A percentile compares a stretch with the other conserved stretches of the same genome.
phyloP scores from a whole-genome alignment of 768 basidiomycete genomes.

The Nevesoporus exiguus region DNA sequence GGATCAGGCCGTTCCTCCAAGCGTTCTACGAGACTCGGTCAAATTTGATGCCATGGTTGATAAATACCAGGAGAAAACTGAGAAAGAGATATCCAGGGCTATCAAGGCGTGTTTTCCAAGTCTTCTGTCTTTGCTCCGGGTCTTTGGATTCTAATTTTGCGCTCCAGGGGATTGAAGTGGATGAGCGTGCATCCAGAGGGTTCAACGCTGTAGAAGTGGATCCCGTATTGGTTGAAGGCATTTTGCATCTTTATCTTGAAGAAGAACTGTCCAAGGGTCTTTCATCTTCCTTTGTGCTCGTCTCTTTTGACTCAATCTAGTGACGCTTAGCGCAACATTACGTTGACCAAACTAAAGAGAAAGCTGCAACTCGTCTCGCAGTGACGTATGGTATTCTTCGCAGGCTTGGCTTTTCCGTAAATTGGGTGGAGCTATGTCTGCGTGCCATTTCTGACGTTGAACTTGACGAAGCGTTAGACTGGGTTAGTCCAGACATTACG shows the following conservation, averaged over 20 bases:
- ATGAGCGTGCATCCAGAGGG: slow-evolving; percentile 66
- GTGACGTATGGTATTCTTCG: slow-evolving; percentile 79
- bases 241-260: slow-evolving; percentile 51
- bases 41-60: slow-evolving; percentile 56
- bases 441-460: slow-evolving; percentile 59
- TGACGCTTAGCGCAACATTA: slow-evolving; percentile 7
- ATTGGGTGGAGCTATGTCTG: slow-evolving; percentile 69
- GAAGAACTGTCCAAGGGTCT: slow-evolving; percentile 33
- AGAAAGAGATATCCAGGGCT: slow-evolving; percentile 74
- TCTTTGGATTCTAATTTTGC: neutral
- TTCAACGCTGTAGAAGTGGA: slow-evolving; percentile 65
- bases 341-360: slow-evolving; percentile 65
- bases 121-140: neutral
- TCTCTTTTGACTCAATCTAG: slow-evolving; percentile 1
- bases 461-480: slow-evolving; percentile 87
- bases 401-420: slow-evolving; percentile 71
- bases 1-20: slow-evolving; percentile 4
- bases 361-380: slow-evolving; percentile 63
- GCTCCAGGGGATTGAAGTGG: slow-evolving; percentile 66
- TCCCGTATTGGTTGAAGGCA: slow-evolving; percentile 49
- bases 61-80: slow-evolving; percentile 80
- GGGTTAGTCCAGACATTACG: slow-evolving; percentile 52
- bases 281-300: neutral
- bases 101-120: slow-evolving; percentile 53
- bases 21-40: slow-evolving; percentile 17